Evolutionary conservation across 306 rosid species (phyloP), one percentile per base, ranked within the genome.

Genomic region (Quercus bicolor): DNA sequence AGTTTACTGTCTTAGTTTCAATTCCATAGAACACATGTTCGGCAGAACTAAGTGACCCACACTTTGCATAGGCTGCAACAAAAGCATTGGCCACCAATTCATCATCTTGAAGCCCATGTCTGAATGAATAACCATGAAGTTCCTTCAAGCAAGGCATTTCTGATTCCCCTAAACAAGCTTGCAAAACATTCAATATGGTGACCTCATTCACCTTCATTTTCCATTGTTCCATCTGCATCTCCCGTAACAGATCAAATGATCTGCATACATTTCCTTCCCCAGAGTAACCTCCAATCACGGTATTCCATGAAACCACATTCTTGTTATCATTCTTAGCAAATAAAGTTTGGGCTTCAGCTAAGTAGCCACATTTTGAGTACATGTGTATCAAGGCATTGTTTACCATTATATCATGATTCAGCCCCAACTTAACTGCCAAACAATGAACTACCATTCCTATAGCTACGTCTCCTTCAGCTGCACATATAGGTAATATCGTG

Each of bases 281-380:
- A 53, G 97, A 82, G 84, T 75, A 84, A 66, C 91, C 92, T 19
- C 91, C 84, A 2, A 91, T 86, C 83, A 94, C 79, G 76, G 97
- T 81, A 86, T 91, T 94, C 98, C 98, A 91, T 6, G 97, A 87
- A 69, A 94, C 92, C 79, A 87, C 87, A 85, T 82, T 94, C 79
- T 80, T 91, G 66, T 72, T 85, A 56, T 70, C 82, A 68, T 69
- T 90, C 88, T 48, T 71, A 72, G 72, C 77, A 78, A 94, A 94
- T 78, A 91, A 64, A 76, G 77, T 14, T 10, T 1, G 76, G 0
- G 94, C 97, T 54, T 89, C 88, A 1, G 43, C 16, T 33, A 85
- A 76, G 89, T 9, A 85, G 33, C 93, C 89, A 12, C 98, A 87
- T 86, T 94, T 91, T 4, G 85, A 86, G 70, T 94, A 94, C 98